Conservation (phyloP, 495 filamentous ascomycete genomes). For the Neurospora sp. region DNA sequence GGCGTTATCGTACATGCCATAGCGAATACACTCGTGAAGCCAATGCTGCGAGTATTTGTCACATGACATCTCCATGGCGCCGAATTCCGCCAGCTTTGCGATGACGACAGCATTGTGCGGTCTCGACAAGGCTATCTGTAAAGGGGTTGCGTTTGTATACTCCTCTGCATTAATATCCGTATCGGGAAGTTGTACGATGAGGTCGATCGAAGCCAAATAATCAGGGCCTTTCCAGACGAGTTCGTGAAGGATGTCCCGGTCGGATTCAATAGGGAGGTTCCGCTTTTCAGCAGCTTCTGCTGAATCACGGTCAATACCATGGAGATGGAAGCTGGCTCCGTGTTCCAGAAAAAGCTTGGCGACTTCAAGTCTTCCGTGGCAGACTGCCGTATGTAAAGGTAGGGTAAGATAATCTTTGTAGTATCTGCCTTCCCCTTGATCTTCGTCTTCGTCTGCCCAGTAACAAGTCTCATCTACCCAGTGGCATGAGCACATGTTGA, state of each 20-base stretch:
- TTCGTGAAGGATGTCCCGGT: neutral
- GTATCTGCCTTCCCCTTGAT: neutral
- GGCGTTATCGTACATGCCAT: neutral
- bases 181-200: neutral
- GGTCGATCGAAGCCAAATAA: neutral
- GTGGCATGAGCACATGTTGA: neutral
- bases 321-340: neutral
- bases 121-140: neutral
- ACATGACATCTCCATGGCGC: neutral
- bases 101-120: neutral
- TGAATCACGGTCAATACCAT: neutral
- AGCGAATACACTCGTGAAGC: neutral
- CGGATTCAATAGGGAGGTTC: neutral
- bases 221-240: neutral
- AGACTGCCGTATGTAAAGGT: neutral
- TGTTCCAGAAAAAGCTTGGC: neutral
- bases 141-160: neutral
- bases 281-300: neutral
- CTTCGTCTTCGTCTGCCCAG: neutral
- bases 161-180: neutral
- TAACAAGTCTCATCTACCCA: too few relatives aligned
- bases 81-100: neutral
- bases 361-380: neutral
- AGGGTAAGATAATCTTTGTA: neutral
- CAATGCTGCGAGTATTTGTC: neutral